Conservation (phyloP, 768 basidiomycete species). For the Termitomyces sp. region DNA sequence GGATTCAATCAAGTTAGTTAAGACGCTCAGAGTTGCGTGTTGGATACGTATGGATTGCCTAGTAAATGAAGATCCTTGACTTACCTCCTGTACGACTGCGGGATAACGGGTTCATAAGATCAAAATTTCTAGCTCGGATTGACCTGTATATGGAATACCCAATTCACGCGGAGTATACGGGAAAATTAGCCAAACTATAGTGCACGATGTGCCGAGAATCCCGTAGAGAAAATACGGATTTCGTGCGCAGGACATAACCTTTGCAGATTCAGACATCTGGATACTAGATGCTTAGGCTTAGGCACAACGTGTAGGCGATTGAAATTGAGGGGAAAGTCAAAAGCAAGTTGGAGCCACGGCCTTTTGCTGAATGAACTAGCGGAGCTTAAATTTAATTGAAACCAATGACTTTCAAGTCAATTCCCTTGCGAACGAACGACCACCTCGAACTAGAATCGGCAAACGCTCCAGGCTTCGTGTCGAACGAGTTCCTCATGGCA, state of each 20-base stretch:
- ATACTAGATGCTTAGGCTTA: neutral
- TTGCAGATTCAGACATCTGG: neutral
- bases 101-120: neutral
- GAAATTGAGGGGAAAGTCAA: neutral
- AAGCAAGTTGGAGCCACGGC: neutral
- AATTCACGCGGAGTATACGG: neutral
- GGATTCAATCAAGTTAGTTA: neutral
- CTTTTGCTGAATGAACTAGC: too few relatives aligned
- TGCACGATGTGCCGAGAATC: neutral
- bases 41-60: neutral
- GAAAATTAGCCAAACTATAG: neutral
- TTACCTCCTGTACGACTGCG: neutral
- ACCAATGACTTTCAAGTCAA: neutral
- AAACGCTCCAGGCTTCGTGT: neutral
- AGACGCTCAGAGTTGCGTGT: neutral
- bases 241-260: neutral
- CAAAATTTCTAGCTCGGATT: neutral
- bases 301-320: neutral
- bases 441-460: neutral
- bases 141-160: neutral
- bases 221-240: neutral
- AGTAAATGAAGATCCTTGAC: neutral
- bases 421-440: too few relatives aligned
- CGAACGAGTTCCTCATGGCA: slow-evolving; percentile 11
- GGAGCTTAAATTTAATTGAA: slow-evolving; percentile 9